Evolutionary conservation across 495 filamentous ascomycete species (phyloP).

Genomic region (Penicillium fimorum): DNA sequence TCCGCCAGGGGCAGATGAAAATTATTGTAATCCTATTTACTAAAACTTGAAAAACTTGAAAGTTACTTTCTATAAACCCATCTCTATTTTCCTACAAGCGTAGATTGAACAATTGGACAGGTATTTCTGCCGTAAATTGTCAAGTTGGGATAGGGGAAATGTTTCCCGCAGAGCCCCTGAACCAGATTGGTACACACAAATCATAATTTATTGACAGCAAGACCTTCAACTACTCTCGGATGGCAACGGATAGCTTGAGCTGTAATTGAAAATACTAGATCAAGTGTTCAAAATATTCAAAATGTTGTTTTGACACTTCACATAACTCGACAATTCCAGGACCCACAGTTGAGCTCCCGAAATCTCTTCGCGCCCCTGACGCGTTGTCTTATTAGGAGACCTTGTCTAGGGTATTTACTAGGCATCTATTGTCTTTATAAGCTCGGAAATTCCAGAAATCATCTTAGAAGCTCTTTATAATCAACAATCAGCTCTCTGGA

Average conservation of each 20-base stretch:
- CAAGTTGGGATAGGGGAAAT: not conserved
- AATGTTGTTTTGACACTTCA: not conserved
- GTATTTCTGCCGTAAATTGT: not conserved
- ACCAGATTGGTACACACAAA: not conserved
- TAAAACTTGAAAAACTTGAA: not conserved
- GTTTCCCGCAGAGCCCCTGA: not conserved
- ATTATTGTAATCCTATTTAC: not conserved
- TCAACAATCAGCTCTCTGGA: not conserved
- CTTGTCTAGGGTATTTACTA: not conserved
- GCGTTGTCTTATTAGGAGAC: constrained; percentile 1
- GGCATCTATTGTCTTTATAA: not conserved
- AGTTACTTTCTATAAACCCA: not conserved
- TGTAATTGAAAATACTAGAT: not conserved
- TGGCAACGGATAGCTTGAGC: not conserved
- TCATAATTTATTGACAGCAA: not conserved
- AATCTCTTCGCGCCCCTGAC: constrained; percentile 16
- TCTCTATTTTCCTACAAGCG: not conserved
- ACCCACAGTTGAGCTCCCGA: constrained; percentile 9
- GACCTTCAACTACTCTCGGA: not conserved
- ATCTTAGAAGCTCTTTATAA: not conserved
- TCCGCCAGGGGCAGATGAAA: not conserved
- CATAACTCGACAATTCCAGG: constrained; percentile 5
- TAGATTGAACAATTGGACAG: not conserved
- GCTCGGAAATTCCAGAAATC: not conserved
- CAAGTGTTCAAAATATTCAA: not conserved